A percentile compares a stretch with the other conserved stretches of the same genome.
phyloP scores from a whole-genome alignment of 75 land plant genomes.

The Sequoia sempervirens region DNA sequence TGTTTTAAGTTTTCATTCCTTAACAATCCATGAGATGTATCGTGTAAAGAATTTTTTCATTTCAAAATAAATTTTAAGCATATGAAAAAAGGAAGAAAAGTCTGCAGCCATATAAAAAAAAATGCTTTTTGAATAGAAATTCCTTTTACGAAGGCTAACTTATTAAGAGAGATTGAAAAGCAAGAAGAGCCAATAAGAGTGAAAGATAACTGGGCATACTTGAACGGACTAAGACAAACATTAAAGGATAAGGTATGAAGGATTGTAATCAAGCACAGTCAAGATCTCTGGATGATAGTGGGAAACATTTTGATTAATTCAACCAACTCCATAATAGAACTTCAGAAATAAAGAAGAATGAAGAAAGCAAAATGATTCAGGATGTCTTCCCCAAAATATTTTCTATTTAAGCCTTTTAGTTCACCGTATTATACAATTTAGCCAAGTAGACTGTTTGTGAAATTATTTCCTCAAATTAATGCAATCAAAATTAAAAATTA shows the following conservation, averaged over 20 bases:
- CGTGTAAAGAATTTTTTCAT: neutral
- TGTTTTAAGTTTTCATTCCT: neutral
- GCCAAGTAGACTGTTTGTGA: neutral
- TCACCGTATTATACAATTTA: neutral
- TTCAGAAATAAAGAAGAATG: neutral
- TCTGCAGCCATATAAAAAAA: neutral
- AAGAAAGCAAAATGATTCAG: neutral
- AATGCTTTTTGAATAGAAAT: neutral
- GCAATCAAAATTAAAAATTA: conserved; percentile 2
- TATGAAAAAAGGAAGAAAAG: neutral
- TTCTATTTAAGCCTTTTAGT: neutral
- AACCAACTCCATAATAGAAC: neutral
- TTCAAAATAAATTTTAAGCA: neutral
- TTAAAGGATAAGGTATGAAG: neutral
- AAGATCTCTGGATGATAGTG: neutral
- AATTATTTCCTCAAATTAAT: neutral
- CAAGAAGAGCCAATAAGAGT: neutral
- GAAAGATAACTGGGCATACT: neutral
- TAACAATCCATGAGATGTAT: neutral
- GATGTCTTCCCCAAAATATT: neutral
- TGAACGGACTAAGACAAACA: neutral
- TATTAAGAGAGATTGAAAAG: neutral
- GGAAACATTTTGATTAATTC: neutral
- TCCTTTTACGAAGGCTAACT: neutral
- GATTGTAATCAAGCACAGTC: neutral